phyloP scores from a whole-genome alignment of 106 monocot species.

The Dactylorhiza incarnata region DNA sequence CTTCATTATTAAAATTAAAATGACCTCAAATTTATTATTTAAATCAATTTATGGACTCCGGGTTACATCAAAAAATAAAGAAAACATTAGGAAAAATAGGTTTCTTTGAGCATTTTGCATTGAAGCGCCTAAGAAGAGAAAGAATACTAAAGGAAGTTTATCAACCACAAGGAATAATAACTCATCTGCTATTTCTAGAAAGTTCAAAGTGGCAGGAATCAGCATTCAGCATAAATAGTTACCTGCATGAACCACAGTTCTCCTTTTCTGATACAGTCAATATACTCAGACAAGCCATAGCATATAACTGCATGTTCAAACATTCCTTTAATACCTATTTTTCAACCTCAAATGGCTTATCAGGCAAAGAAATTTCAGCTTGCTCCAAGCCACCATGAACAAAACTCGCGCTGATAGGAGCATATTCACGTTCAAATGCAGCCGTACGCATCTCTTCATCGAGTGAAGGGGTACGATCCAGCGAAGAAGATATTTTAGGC shows the following conservation, averaged over 20 bases:
- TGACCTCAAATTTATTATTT: too few species aligned
- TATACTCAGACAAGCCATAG: background rate
- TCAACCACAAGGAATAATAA: background rate
- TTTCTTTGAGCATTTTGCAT: background rate
- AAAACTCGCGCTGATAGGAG: background rate
- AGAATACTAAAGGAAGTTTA: background rate
- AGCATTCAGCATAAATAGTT: background rate
- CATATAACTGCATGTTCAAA: background rate
- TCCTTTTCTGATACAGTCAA: background rate
- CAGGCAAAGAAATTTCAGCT: background rate
- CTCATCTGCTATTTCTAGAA: background rate
- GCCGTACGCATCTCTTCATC: background rate
- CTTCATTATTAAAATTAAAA: too few species aligned
- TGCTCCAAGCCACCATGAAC: background rate
- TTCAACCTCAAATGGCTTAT: background rate
- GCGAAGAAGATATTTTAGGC: constrained; percentile 22
- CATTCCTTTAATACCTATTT: background rate
- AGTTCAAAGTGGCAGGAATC: background rate
- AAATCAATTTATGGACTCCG: too few species aligned
- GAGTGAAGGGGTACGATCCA: constrained; percentile 25
- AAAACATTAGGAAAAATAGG: background rate
- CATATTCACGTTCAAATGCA: background rate
- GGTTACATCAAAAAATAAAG: background rate
- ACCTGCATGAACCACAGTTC: background rate
- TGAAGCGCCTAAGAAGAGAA: background rate